Conservation (phyloP, 2,329 filamentous ascomycete species). For the Arthrinium phaeospermum region DNA sequence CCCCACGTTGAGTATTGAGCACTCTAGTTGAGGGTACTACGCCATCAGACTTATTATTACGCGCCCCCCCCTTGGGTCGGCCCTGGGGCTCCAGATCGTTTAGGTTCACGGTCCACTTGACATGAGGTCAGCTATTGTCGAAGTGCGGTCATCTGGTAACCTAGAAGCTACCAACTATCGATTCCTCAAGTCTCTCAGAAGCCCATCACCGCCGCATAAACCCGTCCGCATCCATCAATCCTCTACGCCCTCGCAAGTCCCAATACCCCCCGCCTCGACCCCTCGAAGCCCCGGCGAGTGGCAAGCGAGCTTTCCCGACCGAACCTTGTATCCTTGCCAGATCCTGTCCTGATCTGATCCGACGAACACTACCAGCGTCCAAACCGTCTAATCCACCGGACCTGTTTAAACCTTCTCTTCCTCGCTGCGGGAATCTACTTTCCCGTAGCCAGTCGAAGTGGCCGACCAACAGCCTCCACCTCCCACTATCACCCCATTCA, state of each 20-base stretch:
- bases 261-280: not conserved
- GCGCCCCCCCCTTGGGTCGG: not conserved
- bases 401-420: conserved; percentile 20
- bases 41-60: conserved; percentile 7
- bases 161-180: conserved; percentile 6
- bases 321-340: conserved; percentile 13
- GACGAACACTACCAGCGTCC: not conserved
- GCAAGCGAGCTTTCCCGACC: conserved; percentile 11
- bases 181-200: not conserved
- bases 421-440: conserved; percentile 45
- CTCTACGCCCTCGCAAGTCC: not conserved
- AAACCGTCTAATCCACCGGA: conserved; percentile 11
- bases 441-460: conserved; percentile 63
- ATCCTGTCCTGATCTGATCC: not conserved
- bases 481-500: conserved; percentile 62
- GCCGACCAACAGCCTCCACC: conserved; percentile 66
- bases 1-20: not conserved
- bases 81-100: conserved; percentile 6
- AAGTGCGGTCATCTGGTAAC: conserved; percentile 13
- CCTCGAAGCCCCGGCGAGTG: not conserved
- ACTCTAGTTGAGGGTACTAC: conserved; percentile 10
- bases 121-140: conserved; percentile 20
- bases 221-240: not conserved
- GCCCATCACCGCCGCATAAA: not conserved
- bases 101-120: conserved; percentile 20